Evolutionary conservation across 2,329 filamentous ascomycete genomes (phyloP), one percentile per base, ranked within the genome.

Genomic region (Zalaria sp.): DNA sequence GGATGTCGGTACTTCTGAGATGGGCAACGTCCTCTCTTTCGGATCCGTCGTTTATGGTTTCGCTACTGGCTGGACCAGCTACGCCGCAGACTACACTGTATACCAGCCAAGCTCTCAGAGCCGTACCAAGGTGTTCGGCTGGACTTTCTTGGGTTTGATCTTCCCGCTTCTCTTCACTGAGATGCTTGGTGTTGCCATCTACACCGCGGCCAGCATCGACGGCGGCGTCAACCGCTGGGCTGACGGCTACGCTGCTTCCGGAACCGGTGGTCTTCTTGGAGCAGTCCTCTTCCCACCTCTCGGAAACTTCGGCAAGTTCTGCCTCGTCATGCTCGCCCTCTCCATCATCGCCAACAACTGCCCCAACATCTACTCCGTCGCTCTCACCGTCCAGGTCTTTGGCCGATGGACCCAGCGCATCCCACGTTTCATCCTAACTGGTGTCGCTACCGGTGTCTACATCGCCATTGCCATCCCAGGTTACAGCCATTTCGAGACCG

Each of bases 81-180:
- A 79, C 45, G 81, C 83, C 0, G 79, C 81, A 5, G 83, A 89
- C 55, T 89, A 87, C 58, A 85, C 81, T 25, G 81, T 85, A 39
- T 88, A 88, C 60, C 83, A 87, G 52, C 81, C 82, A 0, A 64
- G 68, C 3, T 67, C 61, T 25, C 75, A 76, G 34, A 72, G 72
- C 27, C 70, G 75, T 25, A 57, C 57, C 35, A 76, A 77, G 46
- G 68, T 87, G 46, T 89, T 88, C 60, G 51, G 73, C 45, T 77
- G 76, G 55, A 83, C 82, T 27, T 83, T 78, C 57, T 56, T 65
- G 25, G 84, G 84, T 6, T 67, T 91, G 9, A 73, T 82, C 47
- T 62, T 83, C 47, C 78, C 82, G 2, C 72, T 89, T 1, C 65
- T 82, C 46, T 87, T 89, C 62, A 81, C 77, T 2, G 72, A 86